Evolutionary conservation across 306 rosid genomes (phyloP), one percentile per base, ranked within the genome.

Genomic region (Glycine latifolia): DNA sequence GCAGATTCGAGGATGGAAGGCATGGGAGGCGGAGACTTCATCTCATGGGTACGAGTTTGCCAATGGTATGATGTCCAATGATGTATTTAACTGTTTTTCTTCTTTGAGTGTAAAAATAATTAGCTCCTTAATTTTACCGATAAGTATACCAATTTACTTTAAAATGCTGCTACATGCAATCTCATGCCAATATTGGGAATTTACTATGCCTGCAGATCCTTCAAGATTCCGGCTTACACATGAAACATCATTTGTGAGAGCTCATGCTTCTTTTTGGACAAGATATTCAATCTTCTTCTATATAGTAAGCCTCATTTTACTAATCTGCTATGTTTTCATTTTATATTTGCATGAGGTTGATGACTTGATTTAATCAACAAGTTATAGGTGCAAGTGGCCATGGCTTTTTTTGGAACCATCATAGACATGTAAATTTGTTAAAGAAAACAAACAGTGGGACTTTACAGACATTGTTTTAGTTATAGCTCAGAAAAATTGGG

Each of bases 1-100:
- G 43, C 69, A 96, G 99, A 96, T 94, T 78, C 94, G 98, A 67
- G 98, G 97, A 71, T 96, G 99, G 99, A 96, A 94, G 86, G 86
- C 84, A 2, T 96, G 99, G 99, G 99, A 96, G 82, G 85, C 53
- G 41, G 99, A 96, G 86, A 96, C 98, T 54, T 87, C 91, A 16
- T 81, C 97, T 54, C 92, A 87, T 75, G 84, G 87, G 48, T 88
- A 89, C 31, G 98, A 93, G 88, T 91, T 93, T 61, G 87, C 98
- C n/a, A 89, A 83, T 82, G 99, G 99, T 94, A 92, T 55, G 46
- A 72, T 52, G 70, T 26, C 66, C 81, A 48, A 59, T 70, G 53
- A 47, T 82, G 56, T 66, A 15, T 13, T 14, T 39, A 37, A 43
- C 58, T 66, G 17, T 49, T 77, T 67, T 48, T 68, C 50, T 74